Percentiles rank a stretch among this genome's conserved stretches.
Conservation (phyloP, 306 rosid genomes). For the Gastrolobium bilobum region DNA sequence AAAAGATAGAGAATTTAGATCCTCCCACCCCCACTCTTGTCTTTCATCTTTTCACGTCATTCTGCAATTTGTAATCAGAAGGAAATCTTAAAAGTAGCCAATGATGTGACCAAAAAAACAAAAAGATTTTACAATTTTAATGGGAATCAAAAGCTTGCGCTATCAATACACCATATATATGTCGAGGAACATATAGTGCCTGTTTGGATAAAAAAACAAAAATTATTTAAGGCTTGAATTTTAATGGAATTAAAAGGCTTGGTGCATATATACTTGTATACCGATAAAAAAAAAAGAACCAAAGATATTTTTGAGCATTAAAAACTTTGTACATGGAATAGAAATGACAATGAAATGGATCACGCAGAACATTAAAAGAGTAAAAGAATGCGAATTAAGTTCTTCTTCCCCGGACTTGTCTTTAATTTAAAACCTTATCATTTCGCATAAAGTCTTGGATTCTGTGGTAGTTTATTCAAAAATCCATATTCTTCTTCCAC, state of each 20-base stretch:
- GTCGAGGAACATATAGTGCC: conserved; percentile 15
- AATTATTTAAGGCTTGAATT: conserved; percentile 21
- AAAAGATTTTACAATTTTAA: conserved; percentile 44
- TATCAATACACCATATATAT: conserved; percentile 36
- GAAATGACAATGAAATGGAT: conserved; percentile 46
- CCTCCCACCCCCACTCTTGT: conserved; percentile 13
- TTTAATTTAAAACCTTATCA: conserved; percentile 55
- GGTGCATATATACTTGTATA: conserved; percentile 30
- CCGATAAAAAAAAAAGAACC: neutral
- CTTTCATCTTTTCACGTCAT: conserved; percentile 47
- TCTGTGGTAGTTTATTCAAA: conserved; percentile 30
- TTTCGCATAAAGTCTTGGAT: conserved; percentile 53
- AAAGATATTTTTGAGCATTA: neutral
- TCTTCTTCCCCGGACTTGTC: conserved; percentile 52
- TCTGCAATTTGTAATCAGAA: conserved; percentile 44
- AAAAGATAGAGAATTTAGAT: conserved; percentile 35
- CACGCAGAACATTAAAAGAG: conserved; percentile 55
- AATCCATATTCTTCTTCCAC: conserved; percentile 53
- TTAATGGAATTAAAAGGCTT: neutral
- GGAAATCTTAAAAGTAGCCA: conserved; percentile 41
- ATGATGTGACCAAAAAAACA: conserved; percentile 37
- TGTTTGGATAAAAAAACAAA: conserved; percentile 38
- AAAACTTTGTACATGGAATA: conserved; percentile 37
- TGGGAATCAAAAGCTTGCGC: conserved; percentile 50
- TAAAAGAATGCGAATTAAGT: conserved; percentile 56